Conservation (phyloP, 192 early-diverging fungal genomes). For the Chytriomyces sp. region DNA sequence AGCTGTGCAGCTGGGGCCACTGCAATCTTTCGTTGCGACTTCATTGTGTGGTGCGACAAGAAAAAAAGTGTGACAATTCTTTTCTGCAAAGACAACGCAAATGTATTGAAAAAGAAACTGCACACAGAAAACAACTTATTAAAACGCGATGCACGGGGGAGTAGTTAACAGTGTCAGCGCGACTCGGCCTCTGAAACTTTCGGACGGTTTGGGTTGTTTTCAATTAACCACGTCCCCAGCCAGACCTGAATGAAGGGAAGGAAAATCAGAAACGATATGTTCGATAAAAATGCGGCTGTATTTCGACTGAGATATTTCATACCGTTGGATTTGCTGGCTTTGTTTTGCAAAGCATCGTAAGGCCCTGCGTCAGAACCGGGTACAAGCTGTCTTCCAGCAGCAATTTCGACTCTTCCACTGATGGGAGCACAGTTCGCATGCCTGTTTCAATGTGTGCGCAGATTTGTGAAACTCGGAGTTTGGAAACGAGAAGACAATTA, state of each 20-base stretch:
- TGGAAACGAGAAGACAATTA: background rate
- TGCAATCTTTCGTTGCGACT: conserved; percentile 31
- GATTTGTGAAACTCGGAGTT: background rate
- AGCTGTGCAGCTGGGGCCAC: conserved; percentile 20
- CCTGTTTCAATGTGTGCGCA: conserved; percentile 22
- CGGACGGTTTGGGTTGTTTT: conserved; percentile 56
- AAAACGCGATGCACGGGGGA: background rate
- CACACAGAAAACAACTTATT: background rate
- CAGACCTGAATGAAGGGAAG: conserved; percentile 31
- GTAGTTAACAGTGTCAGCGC: background rate
- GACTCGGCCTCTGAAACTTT: conserved; percentile 28
- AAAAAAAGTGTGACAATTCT: conserved; percentile 11
- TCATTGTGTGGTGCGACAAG: conserved; percentile 5
- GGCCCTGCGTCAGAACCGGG: conserved; percentile 52
- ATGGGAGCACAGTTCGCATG: conserved; percentile 37
- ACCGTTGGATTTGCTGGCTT: conserved; percentile 60
- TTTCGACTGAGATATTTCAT: background rate
- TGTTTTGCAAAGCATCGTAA: conserved; percentile 60
- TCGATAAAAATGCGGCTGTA: background rate
- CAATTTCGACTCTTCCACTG: conserved; percentile 39
- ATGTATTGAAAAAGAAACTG: background rate
- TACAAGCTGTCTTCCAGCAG: conserved; percentile 55
- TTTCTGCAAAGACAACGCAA: background rate
- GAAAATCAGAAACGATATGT: background rate
- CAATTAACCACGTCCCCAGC: conserved; percentile 55